These are phyloP conservation scores for Camellia oleifera DNA, from an alignment of 179 eudicot species.

Conservation along the genomic window DNA sequence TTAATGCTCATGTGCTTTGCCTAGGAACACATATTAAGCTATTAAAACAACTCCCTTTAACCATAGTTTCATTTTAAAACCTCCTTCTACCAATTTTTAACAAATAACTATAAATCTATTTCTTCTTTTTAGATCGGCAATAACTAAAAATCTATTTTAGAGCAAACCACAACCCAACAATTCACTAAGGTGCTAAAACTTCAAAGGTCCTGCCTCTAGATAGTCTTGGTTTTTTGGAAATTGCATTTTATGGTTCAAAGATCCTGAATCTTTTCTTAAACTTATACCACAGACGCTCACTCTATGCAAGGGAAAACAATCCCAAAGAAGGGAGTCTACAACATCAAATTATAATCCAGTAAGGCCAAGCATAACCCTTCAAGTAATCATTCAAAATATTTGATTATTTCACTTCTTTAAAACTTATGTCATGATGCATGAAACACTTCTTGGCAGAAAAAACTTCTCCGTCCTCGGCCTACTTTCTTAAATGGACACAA, in stretches of 20 bases:
- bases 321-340: too few relatives aligned
- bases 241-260: too few relatives aligned
- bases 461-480: background rate
- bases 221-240: too few relatives aligned
- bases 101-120: too few relatives aligned
- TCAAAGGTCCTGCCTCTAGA: too few relatives aligned
- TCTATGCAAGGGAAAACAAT: too few relatives aligned
- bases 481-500: background rate
- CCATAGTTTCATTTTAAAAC: background rate
- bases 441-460: background rate
- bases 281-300: too few relatives aligned
- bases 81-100: background rate
- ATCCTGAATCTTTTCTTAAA: too few relatives aligned
- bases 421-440: background rate
- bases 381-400: background rate
- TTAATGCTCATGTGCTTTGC: background rate
- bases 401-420: too few relatives aligned
- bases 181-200: background rate
- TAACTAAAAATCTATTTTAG: background rate
- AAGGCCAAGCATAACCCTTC: background rate
- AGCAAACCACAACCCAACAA: background rate
- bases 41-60: background rate
- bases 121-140: too few relatives aligned
- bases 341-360: too few relatives aligned
- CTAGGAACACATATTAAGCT: background rate